These are phyloP conservation scores for Biscutella laevigata DNA, from an alignment of 441 rosid species.

Conservation along the genomic window DNA sequence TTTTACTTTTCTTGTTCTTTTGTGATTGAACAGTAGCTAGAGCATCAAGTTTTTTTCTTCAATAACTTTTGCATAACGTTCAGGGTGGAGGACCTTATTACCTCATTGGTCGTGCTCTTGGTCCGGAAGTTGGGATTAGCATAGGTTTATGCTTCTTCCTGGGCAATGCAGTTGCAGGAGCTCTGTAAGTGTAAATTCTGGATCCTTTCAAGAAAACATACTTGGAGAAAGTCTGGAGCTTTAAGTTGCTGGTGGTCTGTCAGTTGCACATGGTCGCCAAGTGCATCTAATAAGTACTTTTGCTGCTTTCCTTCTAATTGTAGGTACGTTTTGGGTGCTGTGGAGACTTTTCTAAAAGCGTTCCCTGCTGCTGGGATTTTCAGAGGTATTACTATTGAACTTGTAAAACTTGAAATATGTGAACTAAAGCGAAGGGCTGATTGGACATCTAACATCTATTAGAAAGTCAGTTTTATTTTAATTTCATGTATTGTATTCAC, in stretches of 20 bases:
- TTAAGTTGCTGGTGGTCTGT: slow-evolving; percentile 15
- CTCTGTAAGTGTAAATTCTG: slow-evolving; percentile 69
- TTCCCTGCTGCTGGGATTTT: slow-evolving; percentile 95
- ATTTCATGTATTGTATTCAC: too few relatives aligned
- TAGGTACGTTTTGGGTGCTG: slow-evolving; percentile 99
- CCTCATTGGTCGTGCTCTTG: slow-evolving; percentile 99
- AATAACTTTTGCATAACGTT: slow-evolving; percentile 2
- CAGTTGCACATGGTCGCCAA: slow-evolving; percentile 13
- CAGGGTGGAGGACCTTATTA: slow-evolving; percentile 97
- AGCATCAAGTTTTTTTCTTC: neutral
- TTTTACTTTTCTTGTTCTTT: slow-evolving; percentile 2
- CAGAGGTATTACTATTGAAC: slow-evolving; percentile 44
- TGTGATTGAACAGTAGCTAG: slow-evolving; percentile 5
- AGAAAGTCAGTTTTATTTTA: slow-evolving; percentile 12
- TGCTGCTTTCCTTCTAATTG: slow-evolving; percentile 22
- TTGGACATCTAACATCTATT: neutral
- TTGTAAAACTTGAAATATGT: slow-evolving; percentile 12
- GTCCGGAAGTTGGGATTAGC: slow-evolving; percentile 99
- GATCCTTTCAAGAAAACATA: slow-evolving; percentile 17
- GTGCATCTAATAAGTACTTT: slow-evolving; percentile 15
- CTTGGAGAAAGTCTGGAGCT: slow-evolving; percentile 9
- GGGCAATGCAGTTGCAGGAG: slow-evolving; percentile 99
- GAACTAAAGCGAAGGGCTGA: slow-evolving; percentile 7
- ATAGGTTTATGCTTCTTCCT: slow-evolving; percentile 98
- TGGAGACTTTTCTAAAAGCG: slow-evolving; percentile 94